A percentile compares a stretch with the other conserved stretches of the same genome.
Conservation (phyloP, 2,329 filamentous ascomycete genomes). For the Cladophialophora psammophila region DNA sequence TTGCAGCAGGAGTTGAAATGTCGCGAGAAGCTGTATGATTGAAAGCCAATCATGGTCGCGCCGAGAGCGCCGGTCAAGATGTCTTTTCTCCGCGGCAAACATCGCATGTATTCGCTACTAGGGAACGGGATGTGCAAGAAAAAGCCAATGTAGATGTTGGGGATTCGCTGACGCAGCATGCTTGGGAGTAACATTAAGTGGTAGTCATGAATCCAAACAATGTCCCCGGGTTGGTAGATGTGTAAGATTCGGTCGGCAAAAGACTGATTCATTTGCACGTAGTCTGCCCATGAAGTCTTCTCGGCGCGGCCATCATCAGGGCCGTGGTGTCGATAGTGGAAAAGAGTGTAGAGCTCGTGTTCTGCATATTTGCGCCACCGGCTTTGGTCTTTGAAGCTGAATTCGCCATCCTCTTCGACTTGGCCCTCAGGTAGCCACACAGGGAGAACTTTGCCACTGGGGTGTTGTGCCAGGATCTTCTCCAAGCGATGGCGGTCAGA, state of each 20-base stretch:
- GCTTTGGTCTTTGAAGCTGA: slow-evolving; percentile 79
- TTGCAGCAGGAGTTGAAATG: slow-evolving; percentile 96
- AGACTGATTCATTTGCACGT: slow-evolving; percentile 88
- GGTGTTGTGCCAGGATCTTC: slow-evolving; percentile 73
- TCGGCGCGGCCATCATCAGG: slow-evolving; percentile 84
- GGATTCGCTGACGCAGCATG: slow-evolving; percentile 82
- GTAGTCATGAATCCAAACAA: slow-evolving; percentile 93
- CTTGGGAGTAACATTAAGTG: slow-evolving; percentile 89
- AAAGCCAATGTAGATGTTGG: slow-evolving; percentile 92
- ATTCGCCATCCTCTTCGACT: slow-evolving; percentile 71
- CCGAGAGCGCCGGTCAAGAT: slow-evolving; percentile 88
- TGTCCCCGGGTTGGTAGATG: slow-evolving; percentile 88
- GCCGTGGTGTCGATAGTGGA: slow-evolving; percentile 96
- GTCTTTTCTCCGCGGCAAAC: slow-evolving; percentile 86
- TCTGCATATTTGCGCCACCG: slow-evolving; percentile 92
- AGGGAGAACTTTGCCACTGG: slow-evolving; percentile 79
- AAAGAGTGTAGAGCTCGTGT: slow-evolving; percentile 87
- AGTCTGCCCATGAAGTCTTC: slow-evolving; percentile 87
- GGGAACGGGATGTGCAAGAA: slow-evolving; percentile 95
- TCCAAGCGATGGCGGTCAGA: slow-evolving; percentile 78
- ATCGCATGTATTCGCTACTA: slow-evolving; percentile 93
- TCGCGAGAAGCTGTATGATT: slow-evolving; percentile 92
- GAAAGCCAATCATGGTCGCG: slow-evolving; percentile 92
- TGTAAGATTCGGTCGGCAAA: slow-evolving; percentile 90
- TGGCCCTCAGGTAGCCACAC: slow-evolving; percentile 87